Evolutionary conservation across 2,329 filamentous ascomycete species (phyloP).

Genomic region (Colletotrichum kahawae): DNA sequence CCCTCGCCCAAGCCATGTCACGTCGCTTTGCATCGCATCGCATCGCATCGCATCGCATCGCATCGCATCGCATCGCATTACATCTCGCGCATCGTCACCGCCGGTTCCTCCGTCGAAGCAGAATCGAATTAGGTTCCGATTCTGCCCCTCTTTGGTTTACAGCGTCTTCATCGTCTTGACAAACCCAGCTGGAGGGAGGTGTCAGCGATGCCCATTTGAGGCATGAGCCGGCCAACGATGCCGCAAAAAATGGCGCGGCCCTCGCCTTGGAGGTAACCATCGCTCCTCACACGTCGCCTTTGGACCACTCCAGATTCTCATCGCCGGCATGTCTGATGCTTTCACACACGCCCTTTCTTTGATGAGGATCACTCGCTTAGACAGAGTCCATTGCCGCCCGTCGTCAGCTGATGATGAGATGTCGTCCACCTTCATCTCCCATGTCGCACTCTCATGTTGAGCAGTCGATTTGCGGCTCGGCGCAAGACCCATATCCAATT

Average conservation of each 20-base stretch:
- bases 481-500: background rate
- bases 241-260: background rate
- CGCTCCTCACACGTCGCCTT: background rate
- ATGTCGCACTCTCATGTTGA: background rate
- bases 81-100: background rate
- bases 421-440: slow-evolving; percentile 4
- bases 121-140: background rate
- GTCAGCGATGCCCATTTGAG: background rate
- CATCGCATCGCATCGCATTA: background rate
- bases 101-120: background rate
- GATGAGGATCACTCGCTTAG: background rate
- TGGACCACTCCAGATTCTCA: slow-evolving; percentile 3
- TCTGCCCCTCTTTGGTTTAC: background rate
- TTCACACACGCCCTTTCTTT: background rate
- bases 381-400: background rate
- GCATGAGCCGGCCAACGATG: background rate
- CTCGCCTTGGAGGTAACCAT: background rate
- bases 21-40: background rate
- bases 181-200: background rate
- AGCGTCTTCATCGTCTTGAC: background rate
- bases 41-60: background rate
- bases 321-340: background rate
- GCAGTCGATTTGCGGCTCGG: background rate
- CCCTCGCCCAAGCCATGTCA: background rate
- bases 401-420: background rate